Conservation (phyloP, 768 basidiomycete genomes). For the Lanmaoa rubissima region DNA sequence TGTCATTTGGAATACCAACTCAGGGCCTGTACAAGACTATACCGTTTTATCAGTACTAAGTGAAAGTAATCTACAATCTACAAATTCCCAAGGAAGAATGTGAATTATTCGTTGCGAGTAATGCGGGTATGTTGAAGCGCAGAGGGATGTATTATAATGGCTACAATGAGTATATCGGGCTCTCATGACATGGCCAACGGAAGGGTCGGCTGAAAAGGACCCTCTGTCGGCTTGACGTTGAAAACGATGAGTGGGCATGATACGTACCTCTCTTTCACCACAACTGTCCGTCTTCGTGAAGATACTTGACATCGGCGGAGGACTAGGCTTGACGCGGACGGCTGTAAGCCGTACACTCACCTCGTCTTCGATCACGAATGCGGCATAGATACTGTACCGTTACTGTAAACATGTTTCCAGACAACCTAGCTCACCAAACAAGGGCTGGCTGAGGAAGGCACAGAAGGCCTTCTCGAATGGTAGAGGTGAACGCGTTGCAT, state of each 20-base stretch:
- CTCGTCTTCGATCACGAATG: background rate
- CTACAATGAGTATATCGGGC: background rate
- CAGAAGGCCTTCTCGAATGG: too few relatives aligned
- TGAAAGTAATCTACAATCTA: too few relatives aligned
- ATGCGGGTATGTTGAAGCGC: background rate
- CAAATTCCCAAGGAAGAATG: background rate
- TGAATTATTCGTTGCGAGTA: background rate
- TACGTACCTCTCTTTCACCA: background rate
- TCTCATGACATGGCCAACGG: background rate
- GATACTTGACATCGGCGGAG: background rate
- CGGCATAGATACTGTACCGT: background rate
- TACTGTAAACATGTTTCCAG: background rate
- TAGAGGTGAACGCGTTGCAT: background rate
- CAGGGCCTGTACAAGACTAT: background rate
- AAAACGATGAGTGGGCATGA: background rate
- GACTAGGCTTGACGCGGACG: too few relatives aligned
- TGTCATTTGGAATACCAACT: background rate
- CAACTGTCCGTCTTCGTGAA: background rate
- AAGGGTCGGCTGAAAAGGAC: background rate
- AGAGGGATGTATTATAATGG: background rate
- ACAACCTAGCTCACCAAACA: background rate
- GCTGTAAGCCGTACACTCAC: background rate
- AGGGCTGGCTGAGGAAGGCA: background rate
- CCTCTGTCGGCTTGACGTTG: background rate
- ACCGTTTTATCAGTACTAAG: background rate